Base-by-base conservation (phyloP, 768 basidiomycete species). In the Mycena galericulata region DNA sequence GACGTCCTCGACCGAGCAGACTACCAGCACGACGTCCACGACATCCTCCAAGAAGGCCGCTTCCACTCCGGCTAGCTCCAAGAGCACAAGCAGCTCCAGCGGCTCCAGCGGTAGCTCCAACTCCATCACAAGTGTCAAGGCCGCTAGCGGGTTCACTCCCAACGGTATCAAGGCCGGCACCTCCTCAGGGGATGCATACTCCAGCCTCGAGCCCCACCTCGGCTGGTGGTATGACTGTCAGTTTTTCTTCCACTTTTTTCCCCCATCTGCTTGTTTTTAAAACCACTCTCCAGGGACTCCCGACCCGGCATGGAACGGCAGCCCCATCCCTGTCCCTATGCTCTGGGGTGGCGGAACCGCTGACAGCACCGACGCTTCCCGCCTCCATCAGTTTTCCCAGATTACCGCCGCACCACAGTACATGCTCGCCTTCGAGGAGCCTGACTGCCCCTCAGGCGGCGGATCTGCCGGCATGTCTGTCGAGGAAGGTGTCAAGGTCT, bases 181-280 rank as follows among this genome's bases (percentile, higher is more conserved):
- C 27, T 83, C 85, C 34, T 84, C 83, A 20, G 85, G 84, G 0
- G 81, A 86, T 61, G 80, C 83, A 14, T 82, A 80, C 66, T 71
- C 77, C n/a, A 77, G 68, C 61, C 68, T 85, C 54, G 75, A 81
- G 56, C 74, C 79, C 69, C 81, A 84, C 72, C 82, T 86, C 43
- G 84, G 85, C 18, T 86, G 84, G 84, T 86, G 82, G 82, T 85
- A 85, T 62, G 85, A 86, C 70, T 86, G 83, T 83, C 53, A 11
- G 79, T 59, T 8, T 12, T 27, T 49, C 34, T 50, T 22, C n/a
- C 22, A 20, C 30, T 24, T 29, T 24, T 24, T n/a, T 27, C n/a
- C 10, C 32, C 18, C 22, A n/a, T 40, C 24, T 40, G 64, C 49
- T 34, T 53, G 50, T 32, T 12, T 54, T 27, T 5, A 56, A n/a